Base-by-base conservation (phyloP, 1,284 basidiomycete genomes). In the Hypsizygus ulmarius region DNA sequence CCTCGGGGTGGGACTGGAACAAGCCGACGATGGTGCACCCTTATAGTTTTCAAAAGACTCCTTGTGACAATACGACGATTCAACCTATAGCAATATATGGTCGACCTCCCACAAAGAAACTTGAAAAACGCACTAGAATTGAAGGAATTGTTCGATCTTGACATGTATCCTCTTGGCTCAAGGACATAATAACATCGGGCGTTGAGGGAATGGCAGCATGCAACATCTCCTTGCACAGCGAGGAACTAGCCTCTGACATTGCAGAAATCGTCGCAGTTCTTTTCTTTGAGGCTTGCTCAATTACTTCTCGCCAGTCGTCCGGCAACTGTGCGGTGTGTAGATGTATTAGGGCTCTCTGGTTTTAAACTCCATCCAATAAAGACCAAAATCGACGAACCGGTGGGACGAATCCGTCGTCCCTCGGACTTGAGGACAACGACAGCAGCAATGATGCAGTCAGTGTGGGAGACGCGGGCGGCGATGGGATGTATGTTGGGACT, bases 401-500 rank as follows among this genome's bases (percentile, higher is more conserved):
- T 45, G 78, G 77, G 47, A 67, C 59, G 44, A 45, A 29, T 36
- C 48, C 34, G 18, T 54, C 43, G 27, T 40, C n/a, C 14, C 44
- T 36, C 6, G 50, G 32, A 32, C 38, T 43, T 19, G 53, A 50
- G n/a, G 45, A 46, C 34, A 45, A 45, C 33, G 50, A 33, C 37
- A 57, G 36, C 30, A 42, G 49, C 18, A 49, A 35, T 28, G 49
- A 41, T 42, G 55, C 67, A 2, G 69, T 66, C 32, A 65, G 58
- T 39, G 68, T 68, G 11, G 74, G 77, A 3, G 78, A 76, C 8
- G 71, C 63, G 41, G 76, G 75, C 11, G 79, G 81, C 10, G 82
- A 81, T 32, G 83, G 82, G 25, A 82, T 71, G 62, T 79, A 83
- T 47, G 66, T 67, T 2, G 84, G 83, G 32, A 76, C 82, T 32